A percentile compares a stretch with the other conserved stretches of the same genome.
Evolutionary conservation across 768 basidiomycete species (phyloP).

Genomic region (Agrocybe chaxingu): DNA sequence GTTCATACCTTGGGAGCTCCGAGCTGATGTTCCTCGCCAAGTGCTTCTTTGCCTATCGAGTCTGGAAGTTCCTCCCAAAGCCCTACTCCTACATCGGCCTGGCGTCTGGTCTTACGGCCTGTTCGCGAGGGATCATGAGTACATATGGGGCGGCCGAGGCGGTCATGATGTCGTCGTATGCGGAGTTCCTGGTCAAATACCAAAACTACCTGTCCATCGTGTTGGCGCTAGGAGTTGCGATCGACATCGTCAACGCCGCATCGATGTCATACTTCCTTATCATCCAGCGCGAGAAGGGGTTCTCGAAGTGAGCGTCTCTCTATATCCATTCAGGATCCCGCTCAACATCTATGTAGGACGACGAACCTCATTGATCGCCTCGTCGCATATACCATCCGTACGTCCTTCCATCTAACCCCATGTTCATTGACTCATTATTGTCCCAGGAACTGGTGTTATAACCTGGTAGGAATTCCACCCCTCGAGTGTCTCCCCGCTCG

Average conservation of each 20-base stretch:
- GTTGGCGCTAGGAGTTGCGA: conserved; percentile 4
- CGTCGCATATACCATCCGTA: conserved; percentile 2
- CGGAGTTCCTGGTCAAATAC: background rate
- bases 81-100: conserved; percentile 4
- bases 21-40: background rate
- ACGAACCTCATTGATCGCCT: conserved; percentile 1
- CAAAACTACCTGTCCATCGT: background rate
- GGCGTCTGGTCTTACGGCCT: background rate
- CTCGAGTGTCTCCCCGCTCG: background rate
- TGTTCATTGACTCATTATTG: background rate
- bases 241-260: conserved; percentile 7
- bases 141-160: conserved; percentile 1
- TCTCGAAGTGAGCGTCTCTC: background rate
- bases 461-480: background rate
- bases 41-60: conserved; percentile 8
- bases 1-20: background rate
- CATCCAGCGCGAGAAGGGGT: background rate
- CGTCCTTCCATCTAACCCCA: background rate
- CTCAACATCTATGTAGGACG: background rate
- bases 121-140: conserved; percentile 1
- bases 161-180: background rate
- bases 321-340: background rate
- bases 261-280: conserved; percentile 10
- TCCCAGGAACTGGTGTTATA: conserved; percentile 3
- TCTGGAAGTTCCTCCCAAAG: conserved; percentile 6